Evolutionary conservation across 1,284 basidiomycete species (phyloP), one percentile per base, ranked within the genome.

Genomic region (Papiliotrema flavescens): DNA sequence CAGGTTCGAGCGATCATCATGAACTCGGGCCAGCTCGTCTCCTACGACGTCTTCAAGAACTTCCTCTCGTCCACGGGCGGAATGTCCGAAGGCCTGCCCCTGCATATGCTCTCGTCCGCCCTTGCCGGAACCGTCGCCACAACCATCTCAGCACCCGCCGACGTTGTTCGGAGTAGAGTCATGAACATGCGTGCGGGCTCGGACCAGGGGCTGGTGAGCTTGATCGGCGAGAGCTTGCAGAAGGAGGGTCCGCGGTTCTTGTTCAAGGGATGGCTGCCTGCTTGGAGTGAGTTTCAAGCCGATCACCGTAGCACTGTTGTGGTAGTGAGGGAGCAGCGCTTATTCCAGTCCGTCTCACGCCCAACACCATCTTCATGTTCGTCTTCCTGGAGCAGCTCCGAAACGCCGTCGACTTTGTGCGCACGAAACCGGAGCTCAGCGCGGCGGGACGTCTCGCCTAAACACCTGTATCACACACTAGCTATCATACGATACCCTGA

Each of bases 11-110:
- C 79, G 1, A 73, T 80, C 15, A 65, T 81, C 23, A 81, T 82
- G 80, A 81, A 81, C 67, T 68, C 76, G 20, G 75, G 77, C 8
- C 78, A 79, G 69, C 71, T 80, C 24, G 78, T 77, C 17, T 76
- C 76, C 22, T 82, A 81, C 69, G 80, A 81, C 63, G 76, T 76
- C 56, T 80, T 81, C 76, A 82, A 82, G 66, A 70, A 71, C n/a
- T 26, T 66, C 36, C 69, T 82, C 14, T 69, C 79, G n/a, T 51
- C 63, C 15, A 59, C 69, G 15, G 65, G 65, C 22, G 68, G 70
- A 49, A 74, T 80, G 54, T 47, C 62, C 2, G 78, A 81, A 52
- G 80, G 80, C 2, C 73, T 80, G 32, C 62, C 61, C 15, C 32
- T 57, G 1, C 65, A 67, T 39, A 50, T 67, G 23, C 39, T 65